These are phyloP conservation scores for Selaginella moellendorffii DNA, from an alignment of 75 land plant species.

Conservation along the genomic window DNA sequence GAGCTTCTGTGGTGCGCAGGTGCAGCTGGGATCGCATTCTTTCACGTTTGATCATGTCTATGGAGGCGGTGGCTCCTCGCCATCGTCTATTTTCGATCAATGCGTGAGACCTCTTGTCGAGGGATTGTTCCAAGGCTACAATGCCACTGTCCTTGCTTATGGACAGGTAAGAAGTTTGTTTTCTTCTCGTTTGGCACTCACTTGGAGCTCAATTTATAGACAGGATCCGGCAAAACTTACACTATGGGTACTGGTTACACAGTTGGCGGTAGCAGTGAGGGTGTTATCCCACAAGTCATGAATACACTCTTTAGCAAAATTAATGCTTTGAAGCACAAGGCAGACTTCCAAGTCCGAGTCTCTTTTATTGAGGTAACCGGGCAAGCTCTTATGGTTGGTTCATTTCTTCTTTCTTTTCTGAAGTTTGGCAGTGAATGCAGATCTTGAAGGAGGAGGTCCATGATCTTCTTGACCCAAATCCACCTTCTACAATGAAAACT, in stretches of 20 bases:
- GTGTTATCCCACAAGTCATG: constrained; percentile 89
- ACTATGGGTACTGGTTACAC: constrained; percentile 98
- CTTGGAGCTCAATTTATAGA: constrained; percentile 25
- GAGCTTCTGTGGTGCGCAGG: background rate
- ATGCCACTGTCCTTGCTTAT: constrained; percentile 9
- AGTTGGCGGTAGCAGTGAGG: constrained; percentile 46
- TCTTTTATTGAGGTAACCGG: constrained; percentile 87
- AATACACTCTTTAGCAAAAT: constrained; percentile 58
- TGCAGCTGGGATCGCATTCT: constrained; percentile 1
- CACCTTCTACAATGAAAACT: constrained; percentile 27
- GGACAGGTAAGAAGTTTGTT: constrained; percentile 3
- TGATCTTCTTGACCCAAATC: constrained; percentile 72
- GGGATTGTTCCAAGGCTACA: background rate
- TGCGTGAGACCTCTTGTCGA: constrained; percentile 1
- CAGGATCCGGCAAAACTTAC: constrained; percentile 97
- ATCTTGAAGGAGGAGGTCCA: constrained; percentile 93
- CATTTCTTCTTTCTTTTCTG: background rate
- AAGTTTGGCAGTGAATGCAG: constrained; percentile 29
- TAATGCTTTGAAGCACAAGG: constrained; percentile 34
- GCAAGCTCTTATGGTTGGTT: too few species aligned
- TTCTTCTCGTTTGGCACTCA: background rate
- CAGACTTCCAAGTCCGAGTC: constrained; percentile 76
- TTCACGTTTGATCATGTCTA: constrained; percentile 11
- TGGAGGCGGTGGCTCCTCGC: background rate
- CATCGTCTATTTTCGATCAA: constrained; percentile 3